A percentile compares a stretch with the other conserved stretches of the same genome.
phyloP scores from a whole-genome alignment of 2,329 filamentous ascomycete genomes.

The Eutypa lata region DNA sequence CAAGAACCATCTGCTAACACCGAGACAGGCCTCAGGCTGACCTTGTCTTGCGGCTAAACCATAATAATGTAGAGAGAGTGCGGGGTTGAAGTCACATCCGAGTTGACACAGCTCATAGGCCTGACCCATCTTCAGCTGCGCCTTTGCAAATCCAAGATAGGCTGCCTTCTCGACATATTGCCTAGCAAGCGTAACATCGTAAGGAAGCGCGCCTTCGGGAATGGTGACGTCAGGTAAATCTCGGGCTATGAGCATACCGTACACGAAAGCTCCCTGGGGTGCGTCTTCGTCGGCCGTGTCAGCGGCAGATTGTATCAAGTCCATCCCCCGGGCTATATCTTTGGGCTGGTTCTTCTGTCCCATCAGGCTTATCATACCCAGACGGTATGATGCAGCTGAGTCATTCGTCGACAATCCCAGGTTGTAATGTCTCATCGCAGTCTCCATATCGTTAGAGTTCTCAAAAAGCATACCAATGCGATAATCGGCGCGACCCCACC shows the following conservation, averaged over 20 bases:
- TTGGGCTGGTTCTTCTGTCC: constrained; percentile 89
- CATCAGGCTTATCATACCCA: constrained; percentile 96
- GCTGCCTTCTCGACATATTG: constrained; percentile 95
- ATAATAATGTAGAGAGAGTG: constrained; percentile 92
- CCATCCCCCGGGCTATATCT: constrained; percentile 73
- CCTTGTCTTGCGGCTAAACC: constrained; percentile 88
- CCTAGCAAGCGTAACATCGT: constrained; percentile 70
- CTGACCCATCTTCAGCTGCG: constrained; percentile 94
- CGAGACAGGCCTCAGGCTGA: constrained; percentile 89
- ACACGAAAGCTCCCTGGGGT: constrained; percentile 91
- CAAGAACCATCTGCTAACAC: constrained; percentile 97
- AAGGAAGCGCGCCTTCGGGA: constrained; percentile 66
- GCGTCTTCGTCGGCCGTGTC: constrained; percentile 92
- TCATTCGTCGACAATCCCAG: constrained; percentile 76
- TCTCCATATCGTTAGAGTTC: constrained; percentile 86
- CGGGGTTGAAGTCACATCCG: constrained; percentile 91
- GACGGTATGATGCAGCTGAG: constrained; percentile 79
- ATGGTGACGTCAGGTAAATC: constrained; percentile 89
- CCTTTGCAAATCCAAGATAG: constrained; percentile 92
- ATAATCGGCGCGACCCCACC: constrained; percentile 87
- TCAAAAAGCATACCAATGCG: constrained; percentile 98
- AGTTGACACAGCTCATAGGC: constrained; percentile 93
- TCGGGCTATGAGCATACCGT: constrained; percentile 88
- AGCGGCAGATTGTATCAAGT: constrained; percentile 80
- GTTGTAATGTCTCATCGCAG: constrained; percentile 88